Conservation (phyloP, 2,329 filamentous ascomycete genomes). For the Colletotrichum sp. region DNA sequence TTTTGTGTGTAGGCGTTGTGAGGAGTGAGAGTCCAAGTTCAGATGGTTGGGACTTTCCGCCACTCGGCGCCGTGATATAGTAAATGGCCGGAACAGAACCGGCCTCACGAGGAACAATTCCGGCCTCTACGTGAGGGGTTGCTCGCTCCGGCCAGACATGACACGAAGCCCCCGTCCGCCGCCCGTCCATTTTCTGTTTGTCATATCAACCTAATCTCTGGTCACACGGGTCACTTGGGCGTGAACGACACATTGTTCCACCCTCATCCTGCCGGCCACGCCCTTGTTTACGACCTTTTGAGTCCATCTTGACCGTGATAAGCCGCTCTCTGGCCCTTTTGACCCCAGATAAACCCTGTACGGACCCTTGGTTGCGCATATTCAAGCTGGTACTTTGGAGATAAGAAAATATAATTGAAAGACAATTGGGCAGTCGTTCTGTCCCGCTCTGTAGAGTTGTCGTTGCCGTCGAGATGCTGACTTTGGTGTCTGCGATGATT, state of each 20-base stretch:
- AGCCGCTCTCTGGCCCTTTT: neutral
- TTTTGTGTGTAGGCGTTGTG: slow-evolving; percentile 10
- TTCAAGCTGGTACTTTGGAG: neutral
- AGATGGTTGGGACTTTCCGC: slow-evolving; percentile 1
- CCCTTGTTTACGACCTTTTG: neutral
- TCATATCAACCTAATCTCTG: slow-evolving; percentile 21
- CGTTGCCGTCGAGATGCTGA: neutral
- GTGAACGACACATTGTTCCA: neutral
- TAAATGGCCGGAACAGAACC: slow-evolving; percentile 47
- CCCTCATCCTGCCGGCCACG: neutral
- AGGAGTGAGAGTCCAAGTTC: slow-evolving; percentile 16
- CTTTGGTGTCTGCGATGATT: neutral
- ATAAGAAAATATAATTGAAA: neutral
- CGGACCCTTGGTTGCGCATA: neutral
- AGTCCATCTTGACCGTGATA: neutral
- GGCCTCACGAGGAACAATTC: slow-evolving; percentile 19
- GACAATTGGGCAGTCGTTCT: neutral
- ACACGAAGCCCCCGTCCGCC: slow-evolving; percentile 10
- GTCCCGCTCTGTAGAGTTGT: neutral
- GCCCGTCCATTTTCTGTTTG: slow-evolving; percentile 21
- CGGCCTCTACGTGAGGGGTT: slow-evolving; percentile 42
- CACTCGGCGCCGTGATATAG: slow-evolving; percentile 46
- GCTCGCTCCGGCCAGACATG: slow-evolving; percentile 7
- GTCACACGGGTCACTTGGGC: slow-evolving; percentile 9
- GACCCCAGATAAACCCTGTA: neutral